Evolutionary conservation across 2,329 filamentous ascomycete genomes (phyloP).

Genomic region (Alternaria sp.): DNA sequence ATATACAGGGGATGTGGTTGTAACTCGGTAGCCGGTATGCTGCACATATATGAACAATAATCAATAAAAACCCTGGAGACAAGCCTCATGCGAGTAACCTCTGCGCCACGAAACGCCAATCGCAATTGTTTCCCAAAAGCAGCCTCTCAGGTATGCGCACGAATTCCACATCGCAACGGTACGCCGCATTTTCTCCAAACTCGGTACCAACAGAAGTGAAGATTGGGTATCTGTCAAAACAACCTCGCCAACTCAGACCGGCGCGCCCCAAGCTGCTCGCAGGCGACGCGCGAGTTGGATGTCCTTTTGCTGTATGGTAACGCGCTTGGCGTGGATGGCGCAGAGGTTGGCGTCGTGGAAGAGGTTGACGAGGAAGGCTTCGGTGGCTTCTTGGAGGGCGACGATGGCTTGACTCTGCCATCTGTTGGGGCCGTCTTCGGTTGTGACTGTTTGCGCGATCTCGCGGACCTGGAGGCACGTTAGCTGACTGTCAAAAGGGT

Average conservation of each 20-base stretch:
- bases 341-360: conserved; percentile 99
- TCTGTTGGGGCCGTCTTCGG: conserved; percentile 64
- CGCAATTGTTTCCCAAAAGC: neutral
- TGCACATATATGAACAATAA: neutral
- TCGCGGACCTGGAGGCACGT: conserved; percentile 69
- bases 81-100: neutral
- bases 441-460: conserved; percentile 75
- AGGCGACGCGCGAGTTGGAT: conserved; percentile 96
- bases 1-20: neutral
- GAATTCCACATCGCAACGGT: neutral
- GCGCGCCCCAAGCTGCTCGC: conserved; percentile 70
- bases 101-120: conserved; percentile 10
- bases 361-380: conserved; percentile 97
- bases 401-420: conserved; percentile 99
- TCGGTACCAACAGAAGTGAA: conserved; percentile 1
- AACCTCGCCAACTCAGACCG: conserved; percentile 24
- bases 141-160: neutral
- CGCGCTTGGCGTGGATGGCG: conserved; percentile 98
- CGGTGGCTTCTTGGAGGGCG: conserved; percentile 96
- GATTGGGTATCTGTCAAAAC: conserved; percentile 17
- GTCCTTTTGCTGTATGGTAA: conserved; percentile 97
- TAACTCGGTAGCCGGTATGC: neutral
- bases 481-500: conserved; percentile 37
- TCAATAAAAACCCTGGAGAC: neutral
- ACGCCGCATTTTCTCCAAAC: neutral